Percentiles rank a stretch among this genome's conserved stretches.
Conservation (phyloP, 2,329 filamentous ascomycete genomes). For the Epicoccum nigrum region DNA sequence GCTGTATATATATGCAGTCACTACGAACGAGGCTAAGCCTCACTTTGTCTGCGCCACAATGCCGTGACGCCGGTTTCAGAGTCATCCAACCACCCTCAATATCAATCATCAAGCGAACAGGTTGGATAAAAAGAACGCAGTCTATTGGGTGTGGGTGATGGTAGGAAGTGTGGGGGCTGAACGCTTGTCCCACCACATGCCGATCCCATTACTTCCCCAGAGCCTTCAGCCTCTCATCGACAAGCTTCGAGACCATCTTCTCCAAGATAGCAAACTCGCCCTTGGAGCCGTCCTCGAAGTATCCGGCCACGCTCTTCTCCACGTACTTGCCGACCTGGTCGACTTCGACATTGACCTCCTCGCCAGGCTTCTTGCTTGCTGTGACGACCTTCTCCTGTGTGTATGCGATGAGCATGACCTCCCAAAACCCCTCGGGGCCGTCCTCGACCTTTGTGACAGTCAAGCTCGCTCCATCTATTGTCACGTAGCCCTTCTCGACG, state of each 20-base stretch:
- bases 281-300: slow-evolving; percentile 67
- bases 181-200: slow-evolving; percentile 1
- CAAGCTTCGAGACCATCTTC: slow-evolving; percentile 67
- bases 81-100: slow-evolving; percentile 29
- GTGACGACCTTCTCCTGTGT: slow-evolving; percentile 92
- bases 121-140: background rate
- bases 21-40: slow-evolving; percentile 40
- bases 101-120: slow-evolving; percentile 17
- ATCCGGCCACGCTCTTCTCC: slow-evolving; percentile 85
- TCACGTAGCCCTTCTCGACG: slow-evolving; percentile 95
- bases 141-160: slow-evolving; percentile 12
- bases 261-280: slow-evolving; percentile 58
- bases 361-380: slow-evolving; percentile 76
- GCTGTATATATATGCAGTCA: slow-evolving; percentile 28
- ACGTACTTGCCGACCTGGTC: slow-evolving; percentile 87
- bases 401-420: slow-evolving; percentile 97
- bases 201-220: slow-evolving; percentile 35
- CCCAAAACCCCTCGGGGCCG: slow-evolving; percentile 78
- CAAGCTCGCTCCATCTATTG: slow-evolving; percentile 91
- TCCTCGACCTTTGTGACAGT: slow-evolving; percentile 90
- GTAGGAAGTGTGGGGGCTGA: background rate
- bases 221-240: slow-evolving; percentile 69
- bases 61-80: slow-evolving; percentile 19
- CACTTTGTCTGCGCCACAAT: slow-evolving; percentile 37
- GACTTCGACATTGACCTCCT: slow-evolving; percentile 89